Base-by-base conservation (phyloP, 2,329 filamentous ascomycete species). In the Penicillium italicum region DNA sequence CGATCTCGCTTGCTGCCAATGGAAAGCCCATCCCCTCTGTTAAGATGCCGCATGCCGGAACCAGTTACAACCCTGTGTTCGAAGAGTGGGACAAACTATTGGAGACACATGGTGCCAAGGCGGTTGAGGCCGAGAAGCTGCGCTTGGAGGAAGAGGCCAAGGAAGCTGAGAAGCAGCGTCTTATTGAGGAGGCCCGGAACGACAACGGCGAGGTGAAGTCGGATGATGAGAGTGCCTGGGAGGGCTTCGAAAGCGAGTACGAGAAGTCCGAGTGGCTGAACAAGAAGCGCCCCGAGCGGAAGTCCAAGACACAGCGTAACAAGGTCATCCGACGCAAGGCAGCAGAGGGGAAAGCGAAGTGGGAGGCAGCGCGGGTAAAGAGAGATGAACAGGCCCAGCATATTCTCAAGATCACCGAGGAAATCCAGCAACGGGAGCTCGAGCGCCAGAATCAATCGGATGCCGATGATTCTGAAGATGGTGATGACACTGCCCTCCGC, bases 191-290 rank as follows among this genome's bases (percentile, higher is more conserved):
- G 10, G 89, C 88, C 2, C 84, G 89, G 63, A 86, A 88, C 2
- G 88, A 91, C 47, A 89, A 89, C 16, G 87, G 86, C 0, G 86
- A 90, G 67, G 82, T 84, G 59, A 84, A 85, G 71, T 93, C 85
- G 79, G 91, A 95, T 57, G 89, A 93, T 66, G 92, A 96, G 69
- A 94, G 89, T 44, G 91, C 90, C 14, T 97, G 91, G 91, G 93
- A 92, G 72, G 89, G 89, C 0, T 85, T 91, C 62, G 87, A 96
- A 76, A 96, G 90, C 70, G 91, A 86, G 63, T 83, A 82, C 70
- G 83, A 90, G 53, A 87, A 91, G 64, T 68, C 74, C 2, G 87
- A 90, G 59, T 78, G 82, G 69, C 75, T 85, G 50, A 86, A 84
- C 67, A 83, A 83, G 58, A 96, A 96, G 77, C 81, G 87, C 57